These are phyloP conservation scores for Elsinoe arachidis DNA, from an alignment of 2,329 filamentous ascomycete genomes.

Conservation along the genomic window DNA sequence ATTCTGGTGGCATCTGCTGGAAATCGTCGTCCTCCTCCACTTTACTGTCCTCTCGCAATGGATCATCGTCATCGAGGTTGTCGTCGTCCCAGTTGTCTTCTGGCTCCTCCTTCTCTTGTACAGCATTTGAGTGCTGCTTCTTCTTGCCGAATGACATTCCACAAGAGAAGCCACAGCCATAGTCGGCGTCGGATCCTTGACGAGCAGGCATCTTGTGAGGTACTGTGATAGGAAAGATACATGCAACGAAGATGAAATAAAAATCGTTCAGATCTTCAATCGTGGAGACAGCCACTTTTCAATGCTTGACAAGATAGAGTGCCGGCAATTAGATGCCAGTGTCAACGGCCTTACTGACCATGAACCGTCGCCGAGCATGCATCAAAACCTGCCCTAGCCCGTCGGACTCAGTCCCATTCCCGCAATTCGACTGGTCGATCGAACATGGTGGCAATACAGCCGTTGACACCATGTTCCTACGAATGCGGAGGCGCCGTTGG, in stretches of 20 bases:
- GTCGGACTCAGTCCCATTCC: neutral
- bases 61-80: slow-evolving; percentile 7
- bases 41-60: slow-evolving; percentile 2
- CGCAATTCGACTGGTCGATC: neutral
- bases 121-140: neutral
- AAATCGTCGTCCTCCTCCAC: slow-evolving; percentile 7
- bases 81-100: slow-evolving; percentile 9
- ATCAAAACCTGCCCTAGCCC: slow-evolving; percentile 1
- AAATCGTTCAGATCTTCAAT: neutral
- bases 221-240: neutral
- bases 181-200: slow-evolving; percentile 6
- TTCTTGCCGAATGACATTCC: slow-evolving; percentile 4
- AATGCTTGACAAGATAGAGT: slow-evolving; percentile 1
- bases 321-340: slow-evolving; percentile 10
- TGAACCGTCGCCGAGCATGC: neutral
- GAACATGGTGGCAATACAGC: slow-evolving; percentile 12
- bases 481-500: slow-evolving; percentile 1
- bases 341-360: neutral
- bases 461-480: slow-evolving; percentile 9
- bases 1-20: slow-evolving; percentile 5
- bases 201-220: neutral
- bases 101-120: neutral
- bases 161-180: slow-evolving; percentile 2
- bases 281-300: neutral
- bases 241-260: neutral